phyloP scores from a whole-genome alignment of 2,329 filamentous ascomycete genomes.

The Aureobasidium sp. region DNA sequence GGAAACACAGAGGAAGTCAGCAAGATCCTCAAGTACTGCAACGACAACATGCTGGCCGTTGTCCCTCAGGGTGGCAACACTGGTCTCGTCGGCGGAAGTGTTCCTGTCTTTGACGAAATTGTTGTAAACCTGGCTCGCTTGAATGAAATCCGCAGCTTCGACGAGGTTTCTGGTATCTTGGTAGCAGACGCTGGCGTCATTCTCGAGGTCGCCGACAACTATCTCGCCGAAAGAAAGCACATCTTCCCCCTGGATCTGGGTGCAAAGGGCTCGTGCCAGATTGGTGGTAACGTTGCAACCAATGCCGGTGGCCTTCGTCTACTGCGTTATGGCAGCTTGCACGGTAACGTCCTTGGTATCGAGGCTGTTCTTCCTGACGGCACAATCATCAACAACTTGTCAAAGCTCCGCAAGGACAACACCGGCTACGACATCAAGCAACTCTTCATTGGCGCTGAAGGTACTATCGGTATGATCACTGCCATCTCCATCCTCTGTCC shows the following conservation, averaged over 20 bases:
- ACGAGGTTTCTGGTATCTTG: slow-evolving; percentile 83
- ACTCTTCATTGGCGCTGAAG: slow-evolving; percentile 91
- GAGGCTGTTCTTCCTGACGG: slow-evolving; percentile 93
- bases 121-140: slow-evolving; percentile 85
- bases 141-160: slow-evolving; percentile 86
- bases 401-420: slow-evolving; percentile 91
- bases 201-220: slow-evolving; percentile 80
- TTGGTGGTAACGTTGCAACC: slow-evolving; percentile 91
- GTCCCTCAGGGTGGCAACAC: slow-evolving; percentile 97
- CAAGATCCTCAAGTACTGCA: slow-evolving; percentile 89
- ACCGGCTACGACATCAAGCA: slow-evolving; percentile 97
- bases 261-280: slow-evolving; percentile 92
- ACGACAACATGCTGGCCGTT: slow-evolving; percentile 82
- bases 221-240: slow-evolving; percentile 72
- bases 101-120: slow-evolving; percentile 97
- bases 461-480: slow-evolving; percentile 91
- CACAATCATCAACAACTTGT: slow-evolving; percentile 83
- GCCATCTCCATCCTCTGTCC: slow-evolving; percentile 84
- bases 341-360: slow-evolving; percentile 85
- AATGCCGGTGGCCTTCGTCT: slow-evolving; percentile 90
- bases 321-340: slow-evolving; percentile 86
- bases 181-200: slow-evolving; percentile 89
- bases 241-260: slow-evolving; percentile 97
- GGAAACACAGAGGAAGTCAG: slow-evolving; percentile 80
- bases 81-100: slow-evolving; percentile 87